phyloP scores from a whole-genome alignment of 2,329 filamentous ascomycete genomes.

The Aspergillus ochraceoroseus region DNA sequence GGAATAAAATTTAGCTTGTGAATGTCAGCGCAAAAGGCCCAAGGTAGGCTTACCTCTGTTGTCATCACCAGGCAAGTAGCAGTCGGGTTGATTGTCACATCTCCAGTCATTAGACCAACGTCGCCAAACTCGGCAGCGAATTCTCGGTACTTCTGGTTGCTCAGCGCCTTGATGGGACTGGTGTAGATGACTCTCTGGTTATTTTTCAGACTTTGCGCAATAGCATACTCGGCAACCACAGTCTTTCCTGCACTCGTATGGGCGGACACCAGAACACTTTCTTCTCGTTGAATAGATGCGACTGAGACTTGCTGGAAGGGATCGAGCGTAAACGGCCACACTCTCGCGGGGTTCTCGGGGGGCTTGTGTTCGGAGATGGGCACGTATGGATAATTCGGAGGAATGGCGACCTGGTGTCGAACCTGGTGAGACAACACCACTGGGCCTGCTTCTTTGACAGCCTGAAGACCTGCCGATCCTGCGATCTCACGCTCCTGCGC shows the following conservation, averaged over 20 bases:
- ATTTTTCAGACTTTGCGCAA: slow-evolving; percentile 92
- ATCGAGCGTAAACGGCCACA: slow-evolving; percentile 86
- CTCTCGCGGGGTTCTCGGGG: slow-evolving; percentile 78
- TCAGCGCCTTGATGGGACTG: slow-evolving; percentile 96
- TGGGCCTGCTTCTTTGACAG: slow-evolving; percentile 55
- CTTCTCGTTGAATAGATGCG: slow-evolving; percentile 88
- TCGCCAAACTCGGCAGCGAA: slow-evolving; percentile 95
- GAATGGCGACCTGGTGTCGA: slow-evolving; percentile 92
- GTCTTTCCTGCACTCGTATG: slow-evolving; percentile 98
- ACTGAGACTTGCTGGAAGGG: slow-evolving; percentile 96
- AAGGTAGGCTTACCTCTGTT: slow-evolving; percentile 60
- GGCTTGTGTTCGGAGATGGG: slow-evolving; percentile 92
- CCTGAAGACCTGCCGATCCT: slow-evolving; percentile 65
- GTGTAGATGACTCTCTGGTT: slow-evolving; percentile 99
- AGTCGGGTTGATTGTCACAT: slow-evolving; percentile 98
- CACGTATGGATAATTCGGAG: slow-evolving; percentile 88
- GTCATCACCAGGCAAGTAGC: slow-evolving; percentile 99
- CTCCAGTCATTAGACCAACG: slow-evolving; percentile 95
- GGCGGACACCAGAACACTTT: slow-evolving; percentile 93
- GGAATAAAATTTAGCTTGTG: not conserved
- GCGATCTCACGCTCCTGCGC: slow-evolving; percentile 88
- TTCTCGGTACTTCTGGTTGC: slow-evolving; percentile 97
- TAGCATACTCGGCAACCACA: slow-evolving; percentile 95
- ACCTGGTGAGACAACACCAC: slow-evolving; percentile 94
- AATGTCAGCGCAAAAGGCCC: not conserved